Base-by-base conservation (phyloP, 78 protist genomes). In the Diacronema lutheri region DNA sequence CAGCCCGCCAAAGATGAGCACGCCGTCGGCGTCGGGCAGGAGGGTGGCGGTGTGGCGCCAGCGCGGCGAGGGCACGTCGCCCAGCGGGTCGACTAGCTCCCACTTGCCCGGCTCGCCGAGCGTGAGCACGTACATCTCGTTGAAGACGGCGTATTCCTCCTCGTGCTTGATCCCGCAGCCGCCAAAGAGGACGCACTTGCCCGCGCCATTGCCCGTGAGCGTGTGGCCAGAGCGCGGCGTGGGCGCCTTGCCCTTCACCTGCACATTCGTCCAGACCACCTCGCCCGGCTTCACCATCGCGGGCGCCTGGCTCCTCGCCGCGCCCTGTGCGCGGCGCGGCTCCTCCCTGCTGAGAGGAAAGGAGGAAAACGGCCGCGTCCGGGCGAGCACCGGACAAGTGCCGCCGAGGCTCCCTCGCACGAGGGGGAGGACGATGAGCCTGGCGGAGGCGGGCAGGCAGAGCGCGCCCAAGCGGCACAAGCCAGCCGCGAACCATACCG, bases 11-110 rank as follows among this genome's bases (percentile, higher is more conserved):
- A 69, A 69, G 56, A 69, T 25, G 31, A 69, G 78, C n/a, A 69
- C 57, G n/a, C 21, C 33, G 21, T 25, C 56, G 5, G 37, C 78
- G 78, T 40, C 78, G 26, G 73, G 73, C 5, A 69, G 29, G 33
- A 40, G 57, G 31, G 78, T 69, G 29, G 78, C 78, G 57, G 78
- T 40, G 78, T 69, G 78, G 1, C 78, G 78, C 78, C 78, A 69
- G 35, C 78, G 78, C 13, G 78, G 78, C 20, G 56, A 7, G 4
- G 78, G 78, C 11, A 23, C 78, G 26, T 69, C 78, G 57, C 78
- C 78, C 57, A 23, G 37, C 16, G 10, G 21, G 3, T 69, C 78
- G 11, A 25, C 29, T 6, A 12, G 78, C 57, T 37, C 31, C 78
- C 78, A 69, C 50, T 12, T 9, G 20, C 6, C 6, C 33, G 56